A percentile compares a stretch with the other conserved stretches of the same genome.
Evolutionary conservation across 2,329 filamentous ascomycete species (phyloP).

Genomic region (Apiospora marii): DNA sequence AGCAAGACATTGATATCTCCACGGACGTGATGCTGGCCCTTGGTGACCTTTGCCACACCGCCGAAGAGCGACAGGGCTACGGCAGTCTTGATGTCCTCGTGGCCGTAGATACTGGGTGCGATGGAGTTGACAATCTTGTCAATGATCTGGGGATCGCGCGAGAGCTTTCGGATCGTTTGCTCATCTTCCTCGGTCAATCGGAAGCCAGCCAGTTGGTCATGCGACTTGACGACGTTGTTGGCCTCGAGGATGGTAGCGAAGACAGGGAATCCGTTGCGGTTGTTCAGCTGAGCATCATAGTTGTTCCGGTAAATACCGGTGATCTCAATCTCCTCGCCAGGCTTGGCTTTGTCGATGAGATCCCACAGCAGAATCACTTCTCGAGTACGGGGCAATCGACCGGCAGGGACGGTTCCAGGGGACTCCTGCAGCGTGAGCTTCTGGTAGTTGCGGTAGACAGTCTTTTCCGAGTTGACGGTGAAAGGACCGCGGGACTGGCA

Average conservation of each 20-base stretch:
- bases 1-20: slow-evolving; percentile 98
- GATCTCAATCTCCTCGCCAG: slow-evolving; percentile 96
- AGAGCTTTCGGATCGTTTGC: slow-evolving; percentile 85
- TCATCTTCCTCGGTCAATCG: slow-evolving; percentile 95
- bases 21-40: slow-evolving; percentile 87
- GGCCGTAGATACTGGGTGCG: slow-evolving; percentile 96
- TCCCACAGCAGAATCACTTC: slow-evolving; percentile 98
- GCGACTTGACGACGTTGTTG: slow-evolving; percentile 95
- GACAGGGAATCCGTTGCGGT: slow-evolving; percentile 97
- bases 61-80: slow-evolving; percentile 94
- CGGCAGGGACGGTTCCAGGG: slow-evolving; percentile 93
- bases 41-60: slow-evolving; percentile 90
- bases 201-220: slow-evolving; percentile 97
- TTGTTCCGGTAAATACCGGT: slow-evolving; percentile 98
- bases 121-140: slow-evolving; percentile 94
- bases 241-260: slow-evolving; percentile 98
- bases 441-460: slow-evolving; percentile 98
- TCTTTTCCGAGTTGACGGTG: slow-evolving; percentile 95
- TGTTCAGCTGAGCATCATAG: slow-evolving; percentile 97
- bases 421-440: slow-evolving; percentile 97
- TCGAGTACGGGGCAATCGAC: slow-evolving; percentile 88
- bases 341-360: slow-evolving; percentile 95
- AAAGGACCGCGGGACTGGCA: slow-evolving; percentile 97
- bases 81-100: slow-evolving; percentile 96
- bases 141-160: slow-evolving; percentile 87